A percentile compares a stretch with the other conserved stretches of the same genome.
These are phyloP conservation scores for Fusarium sp. DNA, from an alignment of 2,329 filamentous ascomycete genomes.

Conservation along the genomic window DNA sequence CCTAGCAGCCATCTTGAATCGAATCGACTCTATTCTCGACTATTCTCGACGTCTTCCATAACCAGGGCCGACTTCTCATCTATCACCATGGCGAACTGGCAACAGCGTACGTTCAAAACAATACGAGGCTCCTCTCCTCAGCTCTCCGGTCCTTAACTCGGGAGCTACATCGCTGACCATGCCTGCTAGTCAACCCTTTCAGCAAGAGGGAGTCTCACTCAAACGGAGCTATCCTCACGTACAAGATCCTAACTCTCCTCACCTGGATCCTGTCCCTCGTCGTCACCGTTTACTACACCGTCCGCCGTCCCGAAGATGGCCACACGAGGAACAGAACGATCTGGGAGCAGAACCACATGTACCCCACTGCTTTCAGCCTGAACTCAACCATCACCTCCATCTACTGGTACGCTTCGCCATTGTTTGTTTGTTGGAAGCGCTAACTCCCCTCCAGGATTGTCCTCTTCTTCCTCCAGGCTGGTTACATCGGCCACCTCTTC, in stretches of 20 bases:
- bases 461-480: slow-evolving; percentile 80
- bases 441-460: slow-evolving; percentile 65
- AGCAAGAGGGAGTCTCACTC: slow-evolving; percentile 75
- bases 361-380: slow-evolving; percentile 80
- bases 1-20: slow-evolving; percentile 1
- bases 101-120: slow-evolving; percentile 41
- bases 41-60: slow-evolving; percentile 1
- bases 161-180: slow-evolving; percentile 18
- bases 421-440: background rate
- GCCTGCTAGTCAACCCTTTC: slow-evolving; percentile 78
- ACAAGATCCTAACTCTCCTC: slow-evolving; percentile 80
- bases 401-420: slow-evolving; percentile 74
- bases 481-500: slow-evolving; percentile 83
- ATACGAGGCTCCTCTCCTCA: background rate
- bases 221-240: slow-evolving; percentile 71
- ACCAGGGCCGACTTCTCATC: background rate
- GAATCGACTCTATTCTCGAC: slow-evolving; percentile 3
- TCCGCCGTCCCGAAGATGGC: slow-evolving; percentile 73
- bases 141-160: background rate
- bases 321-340: slow-evolving; percentile 71
- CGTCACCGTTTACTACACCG: slow-evolving; percentile 79
- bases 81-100: slow-evolving; percentile 47
- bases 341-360: slow-evolving; percentile 77
- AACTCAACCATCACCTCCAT: slow-evolving; percentile 74
- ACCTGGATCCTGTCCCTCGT: slow-evolving; percentile 81